These are phyloP conservation scores for Colletotrichum lindemuthianum DNA, from an alignment of 2,329 filamentous ascomycete species.

Conservation along the genomic window DNA sequence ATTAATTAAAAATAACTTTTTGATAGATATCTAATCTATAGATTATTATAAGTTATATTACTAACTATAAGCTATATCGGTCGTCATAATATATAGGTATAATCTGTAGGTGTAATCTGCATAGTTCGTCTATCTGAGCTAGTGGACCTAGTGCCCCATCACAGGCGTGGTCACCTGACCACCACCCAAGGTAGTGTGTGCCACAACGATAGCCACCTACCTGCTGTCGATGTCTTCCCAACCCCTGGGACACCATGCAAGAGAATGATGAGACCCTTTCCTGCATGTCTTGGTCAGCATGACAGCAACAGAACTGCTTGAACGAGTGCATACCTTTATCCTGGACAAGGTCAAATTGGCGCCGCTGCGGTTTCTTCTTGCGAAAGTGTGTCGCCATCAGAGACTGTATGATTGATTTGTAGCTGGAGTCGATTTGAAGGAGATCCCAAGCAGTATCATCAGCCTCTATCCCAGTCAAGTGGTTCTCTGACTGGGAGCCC, in stretches of 20 bases:
- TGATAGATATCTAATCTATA: too few species aligned
- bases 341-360: conserved; percentile 51
- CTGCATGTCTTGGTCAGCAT: background rate
- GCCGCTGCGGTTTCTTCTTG: conserved; percentile 49
- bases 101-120: too few species aligned
- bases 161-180: too few species aligned
- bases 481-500: background rate
- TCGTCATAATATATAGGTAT: too few species aligned
- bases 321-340: conserved; percentile 49
- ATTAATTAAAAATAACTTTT: too few species aligned
- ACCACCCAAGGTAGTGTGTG: too few species aligned
- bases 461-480: background rate
- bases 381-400: conserved; percentile 47
- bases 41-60: too few species aligned
- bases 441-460: background rate
- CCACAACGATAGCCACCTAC: background rate
- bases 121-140: too few species aligned
- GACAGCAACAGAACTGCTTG: accelerated
- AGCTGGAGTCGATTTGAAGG: background rate
- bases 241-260: conserved; percentile 60
- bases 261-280: conserved; percentile 53
- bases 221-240: conserved; percentile 59
- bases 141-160: too few species aligned
- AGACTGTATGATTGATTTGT: conserved; percentile 15
- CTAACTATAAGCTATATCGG: too few species aligned